These are phyloP conservation scores for Oryza glaberrima DNA, from an alignment of 176 grass and related monocot species.

Conservation along the genomic window DNA sequence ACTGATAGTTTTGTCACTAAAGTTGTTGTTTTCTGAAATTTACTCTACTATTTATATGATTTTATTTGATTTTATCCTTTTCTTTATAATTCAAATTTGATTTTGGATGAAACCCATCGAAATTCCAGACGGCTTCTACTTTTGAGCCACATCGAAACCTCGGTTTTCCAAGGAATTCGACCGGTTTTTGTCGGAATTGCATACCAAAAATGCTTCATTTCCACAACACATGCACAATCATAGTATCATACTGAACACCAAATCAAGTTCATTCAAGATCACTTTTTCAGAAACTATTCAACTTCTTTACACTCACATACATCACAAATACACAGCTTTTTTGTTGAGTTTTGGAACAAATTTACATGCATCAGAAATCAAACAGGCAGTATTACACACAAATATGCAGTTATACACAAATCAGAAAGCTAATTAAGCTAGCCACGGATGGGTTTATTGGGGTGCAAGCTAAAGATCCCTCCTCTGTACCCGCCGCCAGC, in stretches of 20 bases:
- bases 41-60: too few relatives aligned
- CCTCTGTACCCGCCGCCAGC: constrained; percentile 6
- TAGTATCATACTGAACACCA: neutral
- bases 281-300: neutral
- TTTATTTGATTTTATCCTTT: too few relatives aligned
- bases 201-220: neutral
- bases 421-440: neutral
- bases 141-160: too few relatives aligned
- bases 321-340: neutral
- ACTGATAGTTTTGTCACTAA: too few relatives aligned
- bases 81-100: too few relatives aligned
- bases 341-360: neutral
- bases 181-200: too few relatives aligned
- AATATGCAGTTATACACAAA: neutral
- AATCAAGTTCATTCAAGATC: neutral
- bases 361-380: neutral
- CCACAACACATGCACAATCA: neutral
- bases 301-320: neutral
- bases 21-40: too few relatives aligned
- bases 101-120: too few relatives aligned
- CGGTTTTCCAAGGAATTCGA: rapidly evolving
- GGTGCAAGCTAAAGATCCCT: constrained; percentile 47
- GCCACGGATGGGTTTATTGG: constrained; percentile 32
- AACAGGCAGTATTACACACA: neutral
- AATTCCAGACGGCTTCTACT: too few relatives aligned